Conservation (phyloP, 805 yeast genomes). For the Isabelozyma rhagii region DNA sequence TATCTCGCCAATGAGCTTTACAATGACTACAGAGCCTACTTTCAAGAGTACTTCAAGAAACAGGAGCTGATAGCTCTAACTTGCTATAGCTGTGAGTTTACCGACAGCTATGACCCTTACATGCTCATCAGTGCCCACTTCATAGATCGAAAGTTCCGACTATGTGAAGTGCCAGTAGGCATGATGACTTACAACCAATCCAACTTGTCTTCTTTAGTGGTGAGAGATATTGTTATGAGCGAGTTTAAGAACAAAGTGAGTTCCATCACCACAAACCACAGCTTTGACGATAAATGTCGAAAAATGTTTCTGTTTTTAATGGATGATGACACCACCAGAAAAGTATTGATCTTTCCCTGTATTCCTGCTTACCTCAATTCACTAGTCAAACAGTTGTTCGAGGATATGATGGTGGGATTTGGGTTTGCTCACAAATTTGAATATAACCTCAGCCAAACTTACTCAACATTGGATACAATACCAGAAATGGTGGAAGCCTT, state of each 20-base stretch:
- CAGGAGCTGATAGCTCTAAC: constrained; percentile 13
- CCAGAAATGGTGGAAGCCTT: constrained; percentile 2
- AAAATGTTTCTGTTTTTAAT: constrained; percentile 15
- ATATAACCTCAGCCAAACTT: not conserved
- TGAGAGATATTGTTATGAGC: constrained; percentile 10
- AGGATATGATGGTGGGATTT: constrained; percentile 3
- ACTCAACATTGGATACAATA: not conserved
- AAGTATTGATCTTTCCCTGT: constrained; percentile 11
- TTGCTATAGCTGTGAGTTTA: constrained; percentile 17
- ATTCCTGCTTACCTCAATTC: constrained; percentile 10
- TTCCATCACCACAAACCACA: constrained; percentile 19
- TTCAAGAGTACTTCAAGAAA: constrained; percentile 11
- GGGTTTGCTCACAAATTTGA: not conserved
- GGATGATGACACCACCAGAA: constrained; percentile 3
- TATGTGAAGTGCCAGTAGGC: constrained; percentile 19
- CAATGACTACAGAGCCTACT: constrained; percentile 15
- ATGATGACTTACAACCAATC: constrained; percentile 11
- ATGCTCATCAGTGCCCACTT: constrained; percentile 17
- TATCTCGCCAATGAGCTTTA: constrained; percentile 17
- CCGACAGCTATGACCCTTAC: constrained; percentile 6
- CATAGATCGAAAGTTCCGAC: constrained; percentile 11
- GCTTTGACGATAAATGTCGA: constrained; percentile 11
- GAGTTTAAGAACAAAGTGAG: constrained; percentile 12
- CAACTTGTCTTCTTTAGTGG: constrained; percentile 9
- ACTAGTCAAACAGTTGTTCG: constrained; percentile 4